A percentile compares a stretch with the other conserved stretches of the same genome.
phyloP scores from a whole-genome alignment of 106 monocot genomes.

The Ottelia alismoides region DNA sequence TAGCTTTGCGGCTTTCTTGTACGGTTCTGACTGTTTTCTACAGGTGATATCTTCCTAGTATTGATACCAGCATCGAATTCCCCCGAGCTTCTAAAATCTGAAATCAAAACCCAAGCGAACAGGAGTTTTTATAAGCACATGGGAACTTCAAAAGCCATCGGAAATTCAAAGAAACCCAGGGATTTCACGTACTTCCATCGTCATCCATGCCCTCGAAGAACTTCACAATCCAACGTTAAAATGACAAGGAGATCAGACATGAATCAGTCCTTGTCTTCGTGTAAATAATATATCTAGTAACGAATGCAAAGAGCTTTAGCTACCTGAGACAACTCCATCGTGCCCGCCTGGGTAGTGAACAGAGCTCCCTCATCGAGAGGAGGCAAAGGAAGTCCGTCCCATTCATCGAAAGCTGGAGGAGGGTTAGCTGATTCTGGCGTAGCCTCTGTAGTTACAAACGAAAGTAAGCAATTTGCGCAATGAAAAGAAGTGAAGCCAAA shows the following conservation, averaged over 20 bases:
- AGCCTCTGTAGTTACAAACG: slow-evolving; percentile 19
- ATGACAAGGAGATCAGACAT: too few species aligned
- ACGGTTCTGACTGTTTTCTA: too few species aligned
- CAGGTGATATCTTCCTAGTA: too few species aligned
- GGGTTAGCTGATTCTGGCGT: slow-evolving; percentile 43
- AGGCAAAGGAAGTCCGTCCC: slow-evolving; percentile 75
- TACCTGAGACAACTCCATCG: slow-evolving; percentile 82
- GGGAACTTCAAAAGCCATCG: too few species aligned
- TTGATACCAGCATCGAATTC: too few species aligned
- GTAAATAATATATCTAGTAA: too few species aligned
- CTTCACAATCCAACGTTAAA: too few species aligned
- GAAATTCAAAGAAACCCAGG: neutral
- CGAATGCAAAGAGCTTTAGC: too few species aligned
- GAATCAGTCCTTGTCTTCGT: too few species aligned
- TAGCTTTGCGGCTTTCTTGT: too few species aligned
- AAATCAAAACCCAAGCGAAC: neutral
- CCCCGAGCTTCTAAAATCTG: slow-evolving; percentile 29
- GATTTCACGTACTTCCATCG: slow-evolving; percentile 71
- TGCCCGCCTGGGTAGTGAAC: slow-evolving; percentile 33
- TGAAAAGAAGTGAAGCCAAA: neutral
- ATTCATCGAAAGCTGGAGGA: slow-evolving; percentile 14
- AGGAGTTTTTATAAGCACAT: neutral
- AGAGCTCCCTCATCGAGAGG: slow-evolving; percentile 81
- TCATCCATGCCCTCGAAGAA: slow-evolving; percentile 95
- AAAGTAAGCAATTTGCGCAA: neutral